Conservation (phyloP, 176 grass and related monocot species). For the Triticum monococcum region DNA sequence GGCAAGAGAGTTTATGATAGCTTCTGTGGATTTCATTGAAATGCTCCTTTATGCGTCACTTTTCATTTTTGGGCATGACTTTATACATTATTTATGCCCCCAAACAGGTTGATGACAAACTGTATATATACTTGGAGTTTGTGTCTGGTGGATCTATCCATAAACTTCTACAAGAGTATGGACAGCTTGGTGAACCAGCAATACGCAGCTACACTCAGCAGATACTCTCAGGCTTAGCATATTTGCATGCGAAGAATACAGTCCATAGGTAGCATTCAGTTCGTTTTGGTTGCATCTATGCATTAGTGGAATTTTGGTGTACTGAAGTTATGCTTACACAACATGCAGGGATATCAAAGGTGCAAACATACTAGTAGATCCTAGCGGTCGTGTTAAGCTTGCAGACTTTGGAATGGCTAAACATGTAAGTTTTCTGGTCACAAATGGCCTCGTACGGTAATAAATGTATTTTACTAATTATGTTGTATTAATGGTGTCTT, state of each 20-base stretch:
- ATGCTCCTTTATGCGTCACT: background rate
- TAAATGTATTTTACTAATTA: background rate
- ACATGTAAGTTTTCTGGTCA: conserved; percentile 60
- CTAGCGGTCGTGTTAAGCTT: conserved; percentile 96
- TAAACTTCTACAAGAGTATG: conserved; percentile 97
- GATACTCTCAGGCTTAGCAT: conserved; percentile 94
- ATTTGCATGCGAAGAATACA: conserved; percentile 95
- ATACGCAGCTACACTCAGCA: conserved; percentile 98
- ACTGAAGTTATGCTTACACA: conserved; percentile 14
- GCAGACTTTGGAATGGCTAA: conserved; percentile 99
- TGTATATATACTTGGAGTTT: conserved; percentile 99
- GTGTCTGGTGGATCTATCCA: conserved; percentile 99
- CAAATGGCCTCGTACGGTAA: background rate
- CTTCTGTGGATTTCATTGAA: conserved; percentile 14
- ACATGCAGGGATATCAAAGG: conserved; percentile 95
- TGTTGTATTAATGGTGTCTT: background rate
- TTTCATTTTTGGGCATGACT: conserved; percentile 19
- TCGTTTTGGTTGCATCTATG: background rate
- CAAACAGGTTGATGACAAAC: conserved; percentile 80
- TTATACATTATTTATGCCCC: conserved; percentile 28
- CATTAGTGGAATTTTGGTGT: conserved; percentile 1
- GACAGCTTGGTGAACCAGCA: conserved; percentile 89
- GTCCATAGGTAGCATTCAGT: conserved; percentile 80
- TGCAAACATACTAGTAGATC: conserved; percentile 97
- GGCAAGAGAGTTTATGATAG: background rate